phyloP scores from a whole-genome alignment of 352 stramenopile species.

The Globisporangium heterothallicum region DNA sequence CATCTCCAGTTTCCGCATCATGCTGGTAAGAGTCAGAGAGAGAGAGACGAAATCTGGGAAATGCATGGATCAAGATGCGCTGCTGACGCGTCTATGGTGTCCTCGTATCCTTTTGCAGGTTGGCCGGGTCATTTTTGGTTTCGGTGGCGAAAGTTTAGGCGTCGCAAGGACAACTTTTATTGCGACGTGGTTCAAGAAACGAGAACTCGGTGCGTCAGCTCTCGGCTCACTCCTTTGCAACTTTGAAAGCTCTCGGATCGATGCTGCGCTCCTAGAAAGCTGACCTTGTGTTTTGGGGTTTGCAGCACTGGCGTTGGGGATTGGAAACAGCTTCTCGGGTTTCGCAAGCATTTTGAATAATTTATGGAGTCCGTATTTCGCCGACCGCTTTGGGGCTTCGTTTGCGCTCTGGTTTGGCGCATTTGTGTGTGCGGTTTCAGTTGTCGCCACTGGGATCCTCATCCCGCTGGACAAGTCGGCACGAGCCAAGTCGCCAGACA shows the following conservation, averaged over 20 bases:
- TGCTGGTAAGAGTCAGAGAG: slow-evolving; percentile 37
- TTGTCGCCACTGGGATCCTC: slow-evolving; percentile 44
- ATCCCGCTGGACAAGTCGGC: slow-evolving; percentile 42
- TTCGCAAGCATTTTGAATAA: slow-evolving; percentile 83
- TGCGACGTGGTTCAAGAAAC: slow-evolving; percentile 77
- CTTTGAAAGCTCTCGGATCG: too few relatives aligned
- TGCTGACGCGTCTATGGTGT: not conserved
- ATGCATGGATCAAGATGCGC: too few relatives aligned
- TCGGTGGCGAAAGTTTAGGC: slow-evolving; percentile 76
- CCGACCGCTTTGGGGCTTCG: slow-evolving; percentile 39
- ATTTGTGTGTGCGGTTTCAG: slow-evolving; percentile 33
- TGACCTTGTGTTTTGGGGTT: not conserved
- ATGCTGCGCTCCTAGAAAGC: not conserved
- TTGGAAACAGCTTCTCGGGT: slow-evolving; percentile 62
- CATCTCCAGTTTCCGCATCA: slow-evolving; percentile 32
- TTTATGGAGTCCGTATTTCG: slow-evolving; percentile 57
- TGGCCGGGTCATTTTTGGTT: slow-evolving; percentile 74
- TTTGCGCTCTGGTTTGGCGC: slow-evolving; percentile 66
- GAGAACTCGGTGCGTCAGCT: slow-evolving; percentile 42
- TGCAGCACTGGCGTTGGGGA: slow-evolving; percentile 73
- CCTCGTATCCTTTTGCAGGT: slow-evolving; percentile 33
- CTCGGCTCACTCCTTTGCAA: not conserved
- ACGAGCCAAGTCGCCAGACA: slow-evolving; percentile 14
- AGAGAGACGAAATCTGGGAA: too few relatives aligned
- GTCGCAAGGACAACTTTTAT: slow-evolving; percentile 73